Percentiles rank a stretch among this genome's conserved stretches.
These are phyloP conservation scores for Phytophthora rubi DNA, from an alignment of 352 stramenopile species.

Conservation along the genomic window DNA sequence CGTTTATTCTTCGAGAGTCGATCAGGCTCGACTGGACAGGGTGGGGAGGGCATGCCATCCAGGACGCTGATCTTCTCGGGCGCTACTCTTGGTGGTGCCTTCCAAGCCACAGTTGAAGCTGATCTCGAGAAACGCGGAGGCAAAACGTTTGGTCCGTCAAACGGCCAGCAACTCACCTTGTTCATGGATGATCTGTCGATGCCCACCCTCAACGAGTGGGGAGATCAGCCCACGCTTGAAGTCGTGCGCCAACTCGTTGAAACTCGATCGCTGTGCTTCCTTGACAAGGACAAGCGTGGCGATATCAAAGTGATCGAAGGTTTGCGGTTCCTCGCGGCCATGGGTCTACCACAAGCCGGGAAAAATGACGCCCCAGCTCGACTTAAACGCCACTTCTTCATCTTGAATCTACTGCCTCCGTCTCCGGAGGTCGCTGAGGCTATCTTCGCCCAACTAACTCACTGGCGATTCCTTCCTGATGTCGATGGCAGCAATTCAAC, in stretches of 20 bases:
- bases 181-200: slow-evolving; percentile 85
- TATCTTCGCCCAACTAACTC: slow-evolving; percentile 89
- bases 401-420: slow-evolving; percentile 84
- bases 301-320: slow-evolving; percentile 83
- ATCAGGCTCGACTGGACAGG: slow-evolving; percentile 7
- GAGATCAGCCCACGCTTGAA: slow-evolving; percentile 80
- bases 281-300: slow-evolving; percentile 86
- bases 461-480: slow-evolving; percentile 50
- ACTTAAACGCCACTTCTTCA: slow-evolving; percentile 91
- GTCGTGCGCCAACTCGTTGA: slow-evolving; percentile 78
- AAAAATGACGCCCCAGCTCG: slow-evolving; percentile 91
- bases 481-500: slow-evolving; percentile 16
- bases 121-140: slow-evolving; percentile 84
- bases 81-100: slow-evolving; percentile 75
- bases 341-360: slow-evolving; percentile 61
- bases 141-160: slow-evolving; percentile 78
- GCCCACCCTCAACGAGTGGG: slow-evolving; percentile 74
- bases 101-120: slow-evolving; percentile 77
- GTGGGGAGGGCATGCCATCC: slow-evolving; percentile 55
- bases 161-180: slow-evolving; percentile 76
- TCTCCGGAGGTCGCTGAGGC: slow-evolving; percentile 78
- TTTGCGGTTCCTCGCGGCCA: slow-evolving; percentile 68
- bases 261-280: slow-evolving; percentile 71
- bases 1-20: slow-evolving; percentile 77
- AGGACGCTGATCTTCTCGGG: slow-evolving; percentile 92